phyloP scores from a whole-genome alignment of 2,329 filamentous ascomycete genomes.

The Aspergillus candidus region DNA sequence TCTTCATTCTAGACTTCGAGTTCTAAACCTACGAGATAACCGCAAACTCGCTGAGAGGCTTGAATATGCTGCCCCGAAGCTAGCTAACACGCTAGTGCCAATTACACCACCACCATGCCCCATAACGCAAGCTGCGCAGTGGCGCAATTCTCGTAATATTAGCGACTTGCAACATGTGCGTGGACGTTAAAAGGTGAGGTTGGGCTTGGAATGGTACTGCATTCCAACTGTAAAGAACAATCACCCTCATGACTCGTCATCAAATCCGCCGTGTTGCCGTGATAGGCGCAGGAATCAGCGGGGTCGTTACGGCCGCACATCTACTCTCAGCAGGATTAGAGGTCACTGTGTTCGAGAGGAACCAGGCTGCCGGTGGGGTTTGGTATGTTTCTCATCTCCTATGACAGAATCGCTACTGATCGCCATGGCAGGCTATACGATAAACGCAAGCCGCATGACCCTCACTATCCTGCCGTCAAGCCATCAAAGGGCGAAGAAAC shows the following conservation, averaged over 20 bases:
- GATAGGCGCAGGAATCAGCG: constrained; percentile 49
- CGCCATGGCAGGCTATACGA: constrained; percentile 43
- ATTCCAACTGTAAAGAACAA: neutral
- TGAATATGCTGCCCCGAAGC: too few species aligned
- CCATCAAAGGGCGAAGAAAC: constrained; percentile 12
- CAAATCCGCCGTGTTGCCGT: constrained; percentile 35
- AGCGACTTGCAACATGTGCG: too few species aligned
- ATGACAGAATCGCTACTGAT: neutral
- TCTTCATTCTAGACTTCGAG: too few species aligned
- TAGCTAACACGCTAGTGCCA: too few species aligned
- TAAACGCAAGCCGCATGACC: constrained; percentile 44
- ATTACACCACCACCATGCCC: too few species aligned
- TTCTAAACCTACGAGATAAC: too few species aligned
- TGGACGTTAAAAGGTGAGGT: too few species aligned
- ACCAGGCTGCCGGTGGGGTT: constrained; percentile 48
- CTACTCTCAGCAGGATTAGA: constrained; percentile 42
- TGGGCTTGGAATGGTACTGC: too few species aligned
- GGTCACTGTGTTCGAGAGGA: constrained; percentile 52
- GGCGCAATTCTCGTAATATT: too few species aligned
- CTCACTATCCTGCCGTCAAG: constrained; percentile 32
- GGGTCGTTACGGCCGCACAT: constrained; percentile 44
- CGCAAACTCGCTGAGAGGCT: too few species aligned
- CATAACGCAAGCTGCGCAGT: too few species aligned
- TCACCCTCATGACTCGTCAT: constrained; percentile 15
- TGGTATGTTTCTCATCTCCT: constrained; percentile 40